Evolutionary conservation across 495 filamentous ascomycete species (phyloP), one percentile per base, ranked within the genome.

Genomic region (Lophiotrema nucula): DNA sequence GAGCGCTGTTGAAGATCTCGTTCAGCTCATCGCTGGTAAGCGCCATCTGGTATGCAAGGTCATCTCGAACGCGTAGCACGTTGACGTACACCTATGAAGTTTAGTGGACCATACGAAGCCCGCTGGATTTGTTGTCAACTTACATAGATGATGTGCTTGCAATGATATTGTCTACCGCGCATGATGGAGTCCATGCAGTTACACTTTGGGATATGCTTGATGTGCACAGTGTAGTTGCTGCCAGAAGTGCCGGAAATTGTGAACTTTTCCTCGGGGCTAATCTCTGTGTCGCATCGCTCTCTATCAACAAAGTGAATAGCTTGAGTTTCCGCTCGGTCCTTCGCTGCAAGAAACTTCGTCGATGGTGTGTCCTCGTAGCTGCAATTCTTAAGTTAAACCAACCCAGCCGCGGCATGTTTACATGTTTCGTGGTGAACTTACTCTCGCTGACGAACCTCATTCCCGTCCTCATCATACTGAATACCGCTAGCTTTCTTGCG

Each of bases 141-240:
- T 38, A 88, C 84, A 62, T 86, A 88, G 52, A 81, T 69, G 35
- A 88, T 83, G 60, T 88, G 85, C 67, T 92, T 92, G 79, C 88
- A 92, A 59, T 89, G 85, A 53, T 87, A n/a, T n/a, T n/a, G n/a
- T n/a, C n/a, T 82, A 12, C 83, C 80, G 25, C 79, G 76, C 24
- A n/a, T 49, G 5, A 70, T 74, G 68, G 88, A 81, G 0, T 35
- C 31, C 31, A 87, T 86, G 68, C 88, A 91, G 38, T 75, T 75
- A 70, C 89, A 95, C n/a, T 39, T 69, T 0, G 87, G 87, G 33
- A 76, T 64, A 23, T 77, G 74, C 54, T 68, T 67, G 48, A 88
- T 83, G 2, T 70, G 70, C 18, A 80, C 74, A 10, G 73, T 81
- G 73, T 95, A 95, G 43, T 92, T 73, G 62, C 91, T 90, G 4